Evolutionary conservation across 306 rosid genomes (phyloP).

Genomic region (Sicyos baderoa): DNA sequence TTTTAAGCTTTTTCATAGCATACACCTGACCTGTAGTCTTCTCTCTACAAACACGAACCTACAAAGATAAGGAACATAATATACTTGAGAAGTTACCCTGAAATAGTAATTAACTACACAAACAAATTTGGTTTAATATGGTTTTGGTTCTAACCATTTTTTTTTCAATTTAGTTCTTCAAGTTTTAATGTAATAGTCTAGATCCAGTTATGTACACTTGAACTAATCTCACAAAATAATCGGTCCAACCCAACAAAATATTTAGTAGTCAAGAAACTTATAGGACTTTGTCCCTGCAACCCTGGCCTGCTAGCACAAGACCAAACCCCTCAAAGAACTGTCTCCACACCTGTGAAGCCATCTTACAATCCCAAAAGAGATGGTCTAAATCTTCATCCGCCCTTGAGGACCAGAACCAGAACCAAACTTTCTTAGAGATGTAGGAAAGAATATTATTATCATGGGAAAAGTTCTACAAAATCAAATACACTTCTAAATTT

Average conservation of each 20-base stretch:
- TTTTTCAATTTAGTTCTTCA: not conserved
- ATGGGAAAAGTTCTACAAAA: not conserved
- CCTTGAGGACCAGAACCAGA: no score
- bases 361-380: no score
- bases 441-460: not conserved
- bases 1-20: conserved; percentile 98
- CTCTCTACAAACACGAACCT: conserved; percentile 95
- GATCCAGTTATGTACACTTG: not conserved
- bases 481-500: not conserved
- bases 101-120: not conserved
- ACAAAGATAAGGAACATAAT: conserved; percentile 36
- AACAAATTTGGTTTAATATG: conserved; percentile 2
- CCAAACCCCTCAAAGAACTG: no score
- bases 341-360: no score
- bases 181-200: no score
- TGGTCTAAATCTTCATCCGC: no score
- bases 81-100: conserved; percentile 7
- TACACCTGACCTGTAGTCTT: conserved; percentile 72
- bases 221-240: not conserved
- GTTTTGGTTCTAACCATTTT: not conserved
- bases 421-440: not conserved
- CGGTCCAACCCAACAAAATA: not conserved
- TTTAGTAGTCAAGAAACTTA: not conserved
- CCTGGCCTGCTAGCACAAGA: no score
- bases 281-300: not conserved